These are phyloP conservation scores for Leucocoprinus gongylophorus DNA, from an alignment of 1,284 basidiomycete genomes.

Conservation along the genomic window DNA sequence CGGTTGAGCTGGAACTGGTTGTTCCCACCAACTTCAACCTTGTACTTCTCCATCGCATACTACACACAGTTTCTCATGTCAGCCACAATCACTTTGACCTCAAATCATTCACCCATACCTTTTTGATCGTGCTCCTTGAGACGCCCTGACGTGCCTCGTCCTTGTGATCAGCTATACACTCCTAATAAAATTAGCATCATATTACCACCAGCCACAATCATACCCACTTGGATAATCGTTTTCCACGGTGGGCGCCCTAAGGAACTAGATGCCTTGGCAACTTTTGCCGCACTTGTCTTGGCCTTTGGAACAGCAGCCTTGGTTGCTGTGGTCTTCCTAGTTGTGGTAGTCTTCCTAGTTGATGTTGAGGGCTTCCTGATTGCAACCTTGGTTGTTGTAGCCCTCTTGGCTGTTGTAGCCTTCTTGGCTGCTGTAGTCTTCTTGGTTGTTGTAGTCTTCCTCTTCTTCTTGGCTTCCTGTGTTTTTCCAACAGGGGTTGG, in stretches of 20 bases:
- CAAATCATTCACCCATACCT: slow-evolving; percentile 32
- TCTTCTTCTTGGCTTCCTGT: slow-evolving; percentile 15
- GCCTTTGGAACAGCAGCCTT: slow-evolving; percentile 19
- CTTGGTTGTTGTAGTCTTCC: slow-evolving; percentile 17
- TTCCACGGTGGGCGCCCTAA: slow-evolving; percentile 53
- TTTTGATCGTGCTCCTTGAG: slow-evolving; percentile 75
- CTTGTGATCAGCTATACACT: slow-evolving; percentile 62
- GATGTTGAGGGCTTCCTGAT: slow-evolving; percentile 17
- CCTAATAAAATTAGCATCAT: slow-evolving; percentile 32
- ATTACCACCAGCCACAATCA: slow-evolving; percentile 6
- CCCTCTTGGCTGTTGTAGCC: slow-evolving; percentile 18
- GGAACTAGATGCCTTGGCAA: slow-evolving; percentile 11
- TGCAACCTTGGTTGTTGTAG: slow-evolving; percentile 15
- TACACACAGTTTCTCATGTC: slow-evolving; percentile 23
- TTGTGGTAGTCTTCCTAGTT: slow-evolving; percentile 20
- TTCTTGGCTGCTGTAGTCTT: slow-evolving; percentile 16
- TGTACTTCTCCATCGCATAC: slow-evolving; percentile 71
- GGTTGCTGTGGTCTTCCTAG: slow-evolving; percentile 24
- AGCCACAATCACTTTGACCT: neutral
- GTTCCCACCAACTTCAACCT: slow-evolving; percentile 49
- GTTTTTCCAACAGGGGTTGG: slow-evolving; percentile 17
- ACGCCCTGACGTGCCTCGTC: slow-evolving; percentile 66
- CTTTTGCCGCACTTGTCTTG: slow-evolving; percentile 31
- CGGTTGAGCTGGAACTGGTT: slow-evolving; percentile 63
- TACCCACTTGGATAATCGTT: slow-evolving; percentile 52